Conservation (phyloP, 805 yeast genomes). For the Saccharomyces eubayanus region DNA sequence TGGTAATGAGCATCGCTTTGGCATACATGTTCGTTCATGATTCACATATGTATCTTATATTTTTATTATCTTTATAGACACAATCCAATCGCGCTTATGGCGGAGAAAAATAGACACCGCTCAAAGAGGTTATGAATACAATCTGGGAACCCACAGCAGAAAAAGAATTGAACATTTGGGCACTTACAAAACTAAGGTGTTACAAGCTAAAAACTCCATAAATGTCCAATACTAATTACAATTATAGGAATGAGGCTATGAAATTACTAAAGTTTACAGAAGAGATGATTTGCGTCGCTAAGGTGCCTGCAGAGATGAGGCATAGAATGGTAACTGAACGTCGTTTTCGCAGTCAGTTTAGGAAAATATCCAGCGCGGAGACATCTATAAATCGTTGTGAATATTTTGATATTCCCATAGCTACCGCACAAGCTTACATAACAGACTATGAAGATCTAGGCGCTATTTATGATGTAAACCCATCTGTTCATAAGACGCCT, state of each 20-base stretch:
- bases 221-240: neutral
- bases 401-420: neutral
- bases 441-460: neutral
- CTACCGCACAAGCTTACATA: neutral
- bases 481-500: no score
- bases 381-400: neutral
- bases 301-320: no score
- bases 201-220: no score
- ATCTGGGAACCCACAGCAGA: no score
- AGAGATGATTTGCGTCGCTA: neutral
- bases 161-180: no score
- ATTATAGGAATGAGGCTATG: neutral
- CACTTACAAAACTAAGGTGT: no score
- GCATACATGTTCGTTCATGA: conserved; percentile 9
- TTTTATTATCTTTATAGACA: neutral
- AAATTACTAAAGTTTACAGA: neutral
- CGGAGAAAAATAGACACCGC: neutral
- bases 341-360: no score
- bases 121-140: neutral
- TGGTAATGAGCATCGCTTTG: conserved; percentile 15
- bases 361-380: no score
- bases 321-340: no score
- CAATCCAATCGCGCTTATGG: neutral
- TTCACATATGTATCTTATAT: neutral
- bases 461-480: neutral